Conservation (phyloP, 352 stramenopile species). For the Globisporangium alternatum region DNA sequence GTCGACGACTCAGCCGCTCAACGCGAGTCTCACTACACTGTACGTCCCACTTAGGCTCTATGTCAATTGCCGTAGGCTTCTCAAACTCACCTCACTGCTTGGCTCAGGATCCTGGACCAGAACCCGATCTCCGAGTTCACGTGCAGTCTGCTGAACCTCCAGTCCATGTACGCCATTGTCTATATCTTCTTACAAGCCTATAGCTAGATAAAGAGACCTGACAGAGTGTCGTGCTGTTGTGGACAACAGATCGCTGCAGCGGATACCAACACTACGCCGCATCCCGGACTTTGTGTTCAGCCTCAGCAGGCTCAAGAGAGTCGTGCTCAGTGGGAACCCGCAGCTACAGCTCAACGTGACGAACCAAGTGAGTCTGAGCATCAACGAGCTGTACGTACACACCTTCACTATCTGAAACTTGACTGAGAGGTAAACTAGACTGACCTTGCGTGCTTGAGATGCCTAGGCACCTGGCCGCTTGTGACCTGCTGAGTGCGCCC, state of each 20-base stretch:
- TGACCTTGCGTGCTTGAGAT: background rate
- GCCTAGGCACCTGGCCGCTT: slow-evolving; percentile 18
- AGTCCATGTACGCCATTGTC: slow-evolving; percentile 14
- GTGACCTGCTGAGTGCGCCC: slow-evolving; percentile 11
- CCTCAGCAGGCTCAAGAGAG: slow-evolving; percentile 14
- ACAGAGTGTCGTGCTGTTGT: background rate
- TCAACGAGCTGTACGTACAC: slow-evolving; percentile 22
- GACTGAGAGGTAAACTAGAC: background rate
- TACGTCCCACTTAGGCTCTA: background rate
- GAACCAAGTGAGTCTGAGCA: slow-evolving; percentile 15
- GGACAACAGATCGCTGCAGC: slow-evolving; percentile 21
- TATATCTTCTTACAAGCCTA: background rate
- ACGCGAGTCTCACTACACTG: slow-evolving; percentile 19
- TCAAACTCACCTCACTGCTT: background rate
- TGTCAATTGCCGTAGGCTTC: background rate
- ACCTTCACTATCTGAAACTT: background rate
- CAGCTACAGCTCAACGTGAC: slow-evolving; percentile 14
- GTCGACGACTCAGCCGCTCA: background rate
- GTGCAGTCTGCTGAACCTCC: slow-evolving; percentile 22
- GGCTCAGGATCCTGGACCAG: slow-evolving; percentile 20
- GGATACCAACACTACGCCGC: slow-evolving; percentile 18
- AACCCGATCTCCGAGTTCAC: slow-evolving; percentile 19
- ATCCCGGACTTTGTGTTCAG: slow-evolving; percentile 21
- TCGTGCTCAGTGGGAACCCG: slow-evolving; percentile 25
- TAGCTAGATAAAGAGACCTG: background rate